Conservation (phyloP, 495 filamentous ascomycete genomes). For the Hypoxylon trugodes region DNA sequence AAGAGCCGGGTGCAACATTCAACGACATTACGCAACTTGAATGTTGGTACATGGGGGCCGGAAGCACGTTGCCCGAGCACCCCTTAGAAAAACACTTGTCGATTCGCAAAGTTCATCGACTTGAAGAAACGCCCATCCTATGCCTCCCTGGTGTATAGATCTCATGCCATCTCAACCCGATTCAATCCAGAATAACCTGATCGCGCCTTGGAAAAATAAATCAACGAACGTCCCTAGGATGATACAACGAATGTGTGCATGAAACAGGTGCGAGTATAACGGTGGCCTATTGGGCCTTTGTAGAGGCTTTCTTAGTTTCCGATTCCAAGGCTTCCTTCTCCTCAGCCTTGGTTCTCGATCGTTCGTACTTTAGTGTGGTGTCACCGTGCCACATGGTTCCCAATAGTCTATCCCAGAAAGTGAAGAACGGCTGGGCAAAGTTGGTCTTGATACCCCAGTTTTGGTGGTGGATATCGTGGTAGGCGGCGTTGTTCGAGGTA, state of each 20-base stretch:
- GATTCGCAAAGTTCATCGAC: constrained; percentile 16
- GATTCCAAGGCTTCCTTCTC: constrained; percentile 42
- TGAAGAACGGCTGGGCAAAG: constrained; percentile 84
- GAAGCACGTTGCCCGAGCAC: no score
- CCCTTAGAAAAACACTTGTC: no score
- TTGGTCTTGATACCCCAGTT: constrained; percentile 96
- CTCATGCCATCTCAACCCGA: constrained; percentile 28
- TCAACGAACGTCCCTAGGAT: constrained; percentile 40
- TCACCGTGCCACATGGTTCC: constrained; percentile 79
- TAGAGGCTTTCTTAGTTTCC: constrained; percentile 46
- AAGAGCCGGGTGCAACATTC: constrained; percentile 21
- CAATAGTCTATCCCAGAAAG: constrained; percentile 79
- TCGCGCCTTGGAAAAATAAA: constrained; percentile 26
- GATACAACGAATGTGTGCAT: constrained; percentile 44
- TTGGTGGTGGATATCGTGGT: constrained; percentile 98
- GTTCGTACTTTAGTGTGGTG: constrained; percentile 51
- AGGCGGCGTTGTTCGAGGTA: constrained; percentile 91
- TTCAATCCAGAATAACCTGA: constrained; percentile 32
- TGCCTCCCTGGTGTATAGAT: constrained; percentile 30
- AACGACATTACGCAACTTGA: constrained; percentile 13
- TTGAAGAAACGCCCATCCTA: constrained; percentile 32
- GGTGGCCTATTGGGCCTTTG: constrained; percentile 38
- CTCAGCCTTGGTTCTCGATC: constrained; percentile 46
- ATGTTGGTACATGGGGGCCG: no score
- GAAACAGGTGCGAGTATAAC: constrained; percentile 16